Evolutionary conservation across 805 yeast species (phyloP).

Genomic region (Yarrowia osloensis): DNA sequence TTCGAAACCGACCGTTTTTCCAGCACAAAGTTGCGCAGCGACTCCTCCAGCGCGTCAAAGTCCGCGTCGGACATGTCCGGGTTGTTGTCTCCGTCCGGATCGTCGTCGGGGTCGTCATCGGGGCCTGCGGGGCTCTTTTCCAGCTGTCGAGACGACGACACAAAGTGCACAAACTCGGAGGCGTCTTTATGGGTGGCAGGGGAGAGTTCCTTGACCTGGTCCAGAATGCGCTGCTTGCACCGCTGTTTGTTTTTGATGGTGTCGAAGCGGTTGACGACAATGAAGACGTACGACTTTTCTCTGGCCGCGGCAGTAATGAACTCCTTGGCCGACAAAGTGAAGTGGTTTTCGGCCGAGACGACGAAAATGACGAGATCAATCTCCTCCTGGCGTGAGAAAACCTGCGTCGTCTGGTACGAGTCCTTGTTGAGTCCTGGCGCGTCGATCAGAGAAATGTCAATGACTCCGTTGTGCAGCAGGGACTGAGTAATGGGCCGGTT

Average conservation of each 20-base stretch:
- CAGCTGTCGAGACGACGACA: constrained; percentile 61
- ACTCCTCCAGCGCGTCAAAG: constrained; percentile 81
- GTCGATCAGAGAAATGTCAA: constrained; percentile 89
- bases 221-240: constrained; percentile 74
- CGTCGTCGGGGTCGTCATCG: constrained; percentile 45
- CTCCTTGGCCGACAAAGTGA: constrained; percentile 91
- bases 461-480: constrained; percentile 81
- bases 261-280: constrained; percentile 92
- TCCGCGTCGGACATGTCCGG: constrained; percentile 41
- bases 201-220: constrained; percentile 79
- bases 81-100: constrained; percentile 40
- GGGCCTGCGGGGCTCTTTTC: constrained; percentile 45
- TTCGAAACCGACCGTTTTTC: constrained; percentile 90
- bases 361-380: constrained; percentile 95
- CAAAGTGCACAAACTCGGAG: constrained; percentile 90
- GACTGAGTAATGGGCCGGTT: constrained; percentile 65
- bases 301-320: constrained; percentile 87
- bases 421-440: constrained; percentile 97
- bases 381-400: constrained; percentile 94
- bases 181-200: constrained; percentile 92
- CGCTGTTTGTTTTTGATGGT: constrained; percentile 76
- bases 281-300: constrained; percentile 88
- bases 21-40: constrained; percentile 79
- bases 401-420: constrained; percentile 90
- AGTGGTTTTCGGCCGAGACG: constrained; percentile 93